Evolutionary conservation across 208 protist genomes (phyloP).

Genomic region (Porcisia hertigi): DNA sequence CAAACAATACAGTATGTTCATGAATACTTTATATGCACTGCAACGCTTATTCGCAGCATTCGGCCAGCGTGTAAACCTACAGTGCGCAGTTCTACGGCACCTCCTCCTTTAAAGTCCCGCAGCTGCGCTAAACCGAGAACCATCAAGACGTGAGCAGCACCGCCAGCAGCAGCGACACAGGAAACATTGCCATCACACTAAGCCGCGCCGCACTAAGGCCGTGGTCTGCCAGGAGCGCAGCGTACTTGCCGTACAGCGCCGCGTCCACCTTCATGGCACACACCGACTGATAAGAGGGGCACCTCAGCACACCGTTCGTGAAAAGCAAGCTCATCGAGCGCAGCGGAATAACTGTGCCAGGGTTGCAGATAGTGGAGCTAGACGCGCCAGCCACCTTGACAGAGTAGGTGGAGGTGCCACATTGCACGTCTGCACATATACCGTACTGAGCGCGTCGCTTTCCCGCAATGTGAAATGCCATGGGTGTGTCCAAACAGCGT

Average conservation of each 20-base stretch:
- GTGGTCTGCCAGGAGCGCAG: not conserved
- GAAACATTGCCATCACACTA: not conserved
- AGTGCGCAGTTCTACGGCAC: conserved; percentile 55
- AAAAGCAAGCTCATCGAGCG: conserved; percentile 13
- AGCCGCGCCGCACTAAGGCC: not conserved
- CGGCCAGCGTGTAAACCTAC: too few species aligned
- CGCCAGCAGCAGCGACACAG: not conserved
- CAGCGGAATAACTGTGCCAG: conserved; percentile 7
- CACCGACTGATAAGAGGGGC: conserved; percentile 36
- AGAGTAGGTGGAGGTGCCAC: conserved; percentile 11
- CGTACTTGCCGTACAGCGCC: not conserved
- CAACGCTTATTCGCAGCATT: too few species aligned
- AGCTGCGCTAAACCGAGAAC: not conserved
- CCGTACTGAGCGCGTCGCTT: not conserved
- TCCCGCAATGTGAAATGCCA: too few species aligned
- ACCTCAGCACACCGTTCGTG: conserved; percentile 27
- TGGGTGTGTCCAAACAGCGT: conserved; percentile 14
- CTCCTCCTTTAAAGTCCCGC: too few species aligned
- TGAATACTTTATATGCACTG: too few species aligned
- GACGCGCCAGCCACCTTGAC: conserved; percentile 19
- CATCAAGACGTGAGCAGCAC: conserved; percentile 2
- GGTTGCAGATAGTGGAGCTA: conserved; percentile 6
- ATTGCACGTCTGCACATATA: conserved; percentile 30
- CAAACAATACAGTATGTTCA: too few species aligned
- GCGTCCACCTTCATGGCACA: conserved; percentile 17